Evolutionary conservation across 2,329 filamentous ascomycete species (phyloP).

Genomic region (Bipolaris sorokiniana): DNA sequence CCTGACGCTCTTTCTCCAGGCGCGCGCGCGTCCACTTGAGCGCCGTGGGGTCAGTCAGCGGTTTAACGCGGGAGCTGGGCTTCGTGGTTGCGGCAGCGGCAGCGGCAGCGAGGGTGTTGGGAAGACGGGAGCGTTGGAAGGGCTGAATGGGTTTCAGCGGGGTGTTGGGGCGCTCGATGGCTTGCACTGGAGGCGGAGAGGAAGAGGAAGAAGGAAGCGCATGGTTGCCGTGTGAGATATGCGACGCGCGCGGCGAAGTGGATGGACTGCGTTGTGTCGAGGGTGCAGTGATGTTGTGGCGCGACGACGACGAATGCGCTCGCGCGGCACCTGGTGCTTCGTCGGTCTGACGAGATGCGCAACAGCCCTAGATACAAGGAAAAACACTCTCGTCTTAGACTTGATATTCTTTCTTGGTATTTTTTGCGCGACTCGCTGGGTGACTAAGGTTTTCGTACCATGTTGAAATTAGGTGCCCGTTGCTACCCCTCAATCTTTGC

Average conservation of each 20-base stretch:
- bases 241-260: conserved; percentile 30
- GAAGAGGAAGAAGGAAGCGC: conserved; percentile 1
- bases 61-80: conserved; percentile 28
- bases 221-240: conserved; percentile 22
- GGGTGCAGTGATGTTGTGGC: conserved; percentile 34
- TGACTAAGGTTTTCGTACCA: conserved; percentile 17
- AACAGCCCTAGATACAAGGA: conserved; percentile 27
- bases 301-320: conserved; percentile 33
- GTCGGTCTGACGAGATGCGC: conserved; percentile 22
- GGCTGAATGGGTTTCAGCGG: conserved; percentile 35
- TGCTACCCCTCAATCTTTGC: conserved; percentile 14
- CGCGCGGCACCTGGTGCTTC: conserved; percentile 11
- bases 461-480: conserved; percentile 10
- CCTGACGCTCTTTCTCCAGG: conserved; percentile 73
- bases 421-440: not conserved
- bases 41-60: conserved; percentile 28
- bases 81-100: conserved; percentile 17
- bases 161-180: conserved; percentile 33
- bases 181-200: not conserved
- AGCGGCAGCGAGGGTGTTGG: conserved; percentile 31
- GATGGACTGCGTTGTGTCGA: conserved; percentile 29
- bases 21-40: conserved; percentile 62
- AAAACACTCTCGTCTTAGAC: conserved; percentile 9
- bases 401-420: not conserved
- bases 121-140: conserved; percentile 36